Evolutionary conservation across 768 basidiomycete species (phyloP).

Genomic region (Rhizopogon vinicolor): DNA sequence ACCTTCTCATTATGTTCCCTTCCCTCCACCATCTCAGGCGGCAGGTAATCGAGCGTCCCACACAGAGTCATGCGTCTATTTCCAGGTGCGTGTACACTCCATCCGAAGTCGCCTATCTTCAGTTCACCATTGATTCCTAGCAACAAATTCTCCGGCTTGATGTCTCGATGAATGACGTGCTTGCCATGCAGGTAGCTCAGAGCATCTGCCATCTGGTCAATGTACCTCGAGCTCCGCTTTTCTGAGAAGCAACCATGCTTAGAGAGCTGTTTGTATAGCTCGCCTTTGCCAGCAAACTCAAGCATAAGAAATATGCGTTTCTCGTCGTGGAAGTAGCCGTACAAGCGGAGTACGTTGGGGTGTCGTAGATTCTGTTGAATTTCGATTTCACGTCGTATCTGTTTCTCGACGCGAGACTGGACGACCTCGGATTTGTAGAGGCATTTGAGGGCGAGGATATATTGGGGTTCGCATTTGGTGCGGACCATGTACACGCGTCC

Average conservation of each 20-base stretch:
- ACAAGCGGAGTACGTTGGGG: conserved; percentile 89
- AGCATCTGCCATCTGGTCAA: conserved; percentile 98
- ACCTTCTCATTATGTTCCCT: conserved; percentile 87
- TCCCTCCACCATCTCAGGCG: conserved; percentile 97
- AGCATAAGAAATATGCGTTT: conserved; percentile 98
- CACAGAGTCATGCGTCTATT: conserved; percentile 89
- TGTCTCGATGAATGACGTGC: conserved; percentile 98
- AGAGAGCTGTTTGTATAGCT: conserved; percentile 92
- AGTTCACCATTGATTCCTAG: conserved; percentile 94
- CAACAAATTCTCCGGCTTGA: conserved; percentile 97
- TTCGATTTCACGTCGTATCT: conserved; percentile 95
- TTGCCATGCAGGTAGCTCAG: conserved; percentile 88
- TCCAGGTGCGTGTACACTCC: conserved; percentile 95
- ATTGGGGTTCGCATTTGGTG: conserved; percentile 82
- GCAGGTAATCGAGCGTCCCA: conserved; percentile 94
- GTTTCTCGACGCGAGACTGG: conserved; percentile 88
- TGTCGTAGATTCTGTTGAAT: conserved; percentile 96
- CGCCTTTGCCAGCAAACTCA: conserved; percentile 96
- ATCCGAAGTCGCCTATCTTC: conserved; percentile 98
- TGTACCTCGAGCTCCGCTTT: conserved; percentile 82
- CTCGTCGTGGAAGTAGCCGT: conserved; percentile 97
- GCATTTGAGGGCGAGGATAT: conserved; percentile 95
- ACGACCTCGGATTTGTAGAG: conserved; percentile 97
- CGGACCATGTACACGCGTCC: conserved; percentile 98
- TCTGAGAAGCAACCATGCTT: conserved; percentile 87